A percentile compares a stretch with the other conserved stretches of the same genome.
Conservation (phyloP, 2,329 filamentous ascomycete genomes). For the Alternaria sp. region DNA sequence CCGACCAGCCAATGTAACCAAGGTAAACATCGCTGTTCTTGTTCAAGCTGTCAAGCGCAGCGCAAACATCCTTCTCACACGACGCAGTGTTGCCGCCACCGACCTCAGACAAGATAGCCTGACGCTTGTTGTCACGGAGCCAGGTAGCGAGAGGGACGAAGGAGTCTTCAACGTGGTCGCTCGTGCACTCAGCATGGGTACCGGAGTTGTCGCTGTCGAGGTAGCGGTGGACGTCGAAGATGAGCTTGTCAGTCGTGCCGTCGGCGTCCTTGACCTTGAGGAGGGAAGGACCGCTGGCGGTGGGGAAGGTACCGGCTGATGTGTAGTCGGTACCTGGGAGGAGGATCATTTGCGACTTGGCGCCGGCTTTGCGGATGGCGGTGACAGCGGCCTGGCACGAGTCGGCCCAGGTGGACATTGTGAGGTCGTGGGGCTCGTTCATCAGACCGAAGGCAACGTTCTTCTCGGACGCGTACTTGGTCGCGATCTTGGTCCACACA, state of each 20-base stretch:
- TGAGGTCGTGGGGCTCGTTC: conserved; percentile 69
- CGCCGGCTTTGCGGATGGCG: conserved; percentile 69
- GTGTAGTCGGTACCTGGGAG: conserved; percentile 68
- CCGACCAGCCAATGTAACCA: conserved; percentile 39
- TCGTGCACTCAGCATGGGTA: conserved; percentile 35
- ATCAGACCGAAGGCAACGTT: conserved; percentile 70
- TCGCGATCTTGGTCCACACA: conserved; percentile 64
- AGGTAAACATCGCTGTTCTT: conserved; percentile 41
- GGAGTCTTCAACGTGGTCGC: conserved; percentile 39
- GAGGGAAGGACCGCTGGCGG: conserved; percentile 53
- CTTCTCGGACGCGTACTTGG: conserved; percentile 61
- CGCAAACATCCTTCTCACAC: conserved; percentile 45
- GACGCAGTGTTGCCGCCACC: conserved; percentile 48
- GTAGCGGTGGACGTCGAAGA: conserved; percentile 54
- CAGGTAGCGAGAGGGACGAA: conserved; percentile 47
- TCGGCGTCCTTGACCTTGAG: conserved; percentile 64
- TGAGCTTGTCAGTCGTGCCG: conserved; percentile 61
- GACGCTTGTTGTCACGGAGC: conserved; percentile 45
- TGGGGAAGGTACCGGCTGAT: conserved; percentile 30
- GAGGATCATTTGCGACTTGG: conserved; percentile 67
- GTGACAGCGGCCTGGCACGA: conserved; percentile 69
- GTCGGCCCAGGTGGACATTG: conserved; percentile 63
- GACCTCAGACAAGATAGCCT: conserved; percentile 51
- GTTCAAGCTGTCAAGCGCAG: conserved; percentile 39
- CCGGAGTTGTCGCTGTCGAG: conserved; percentile 51